Conservation (phyloP, 2,329 filamentous ascomycete genomes). For the Pezizomycotina sp. region DNA sequence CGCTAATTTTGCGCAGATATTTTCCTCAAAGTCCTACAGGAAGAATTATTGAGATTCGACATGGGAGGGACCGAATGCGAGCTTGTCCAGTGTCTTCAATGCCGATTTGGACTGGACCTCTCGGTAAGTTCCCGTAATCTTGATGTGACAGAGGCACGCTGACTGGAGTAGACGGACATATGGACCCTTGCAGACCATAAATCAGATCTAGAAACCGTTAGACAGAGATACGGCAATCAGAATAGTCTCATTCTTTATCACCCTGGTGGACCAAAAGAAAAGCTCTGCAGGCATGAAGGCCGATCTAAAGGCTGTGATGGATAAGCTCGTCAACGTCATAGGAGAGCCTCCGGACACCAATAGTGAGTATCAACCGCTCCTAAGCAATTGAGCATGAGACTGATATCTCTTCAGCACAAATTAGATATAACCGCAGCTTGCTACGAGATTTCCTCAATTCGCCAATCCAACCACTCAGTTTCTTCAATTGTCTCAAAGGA, state of each 20-base stretch:
- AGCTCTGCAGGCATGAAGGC: slow-evolving; percentile 77
- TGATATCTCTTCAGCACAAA: too few relatives aligned
- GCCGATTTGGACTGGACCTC: slow-evolving; percentile 23
- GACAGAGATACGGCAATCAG: slow-evolving; percentile 66
- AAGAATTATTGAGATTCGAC: slow-evolving; percentile 58
- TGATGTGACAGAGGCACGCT: too few relatives aligned
- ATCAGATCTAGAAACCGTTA: slow-evolving; percentile 57
- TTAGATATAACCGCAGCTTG: slow-evolving; percentile 74
- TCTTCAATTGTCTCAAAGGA: slow-evolving; percentile 69
- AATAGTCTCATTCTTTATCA: slow-evolving; percentile 68
- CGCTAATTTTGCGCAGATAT: slow-evolving; percentile 34
- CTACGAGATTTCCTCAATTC: slow-evolving; percentile 67
- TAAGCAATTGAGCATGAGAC: too few relatives aligned
- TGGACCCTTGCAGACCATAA: slow-evolving; percentile 61
- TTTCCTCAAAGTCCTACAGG: slow-evolving; percentile 75
- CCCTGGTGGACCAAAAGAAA: slow-evolving; percentile 63
- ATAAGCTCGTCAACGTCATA: slow-evolving; percentile 79
- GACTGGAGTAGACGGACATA: slow-evolving; percentile 21
- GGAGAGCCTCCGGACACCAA: slow-evolving; percentile 40
- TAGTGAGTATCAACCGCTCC: too few relatives aligned
- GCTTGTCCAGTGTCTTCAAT: slow-evolving; percentile 40
- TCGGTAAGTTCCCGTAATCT: slow-evolving; percentile 7
- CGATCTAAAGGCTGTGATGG: slow-evolving; percentile 75
- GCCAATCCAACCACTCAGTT: slow-evolving; percentile 61
- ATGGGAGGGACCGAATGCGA: slow-evolving; percentile 67